Base-by-base conservation (phyloP, 2,329 filamentous ascomycete genomes). In the Pseudogymnoascus sp. region DNA sequence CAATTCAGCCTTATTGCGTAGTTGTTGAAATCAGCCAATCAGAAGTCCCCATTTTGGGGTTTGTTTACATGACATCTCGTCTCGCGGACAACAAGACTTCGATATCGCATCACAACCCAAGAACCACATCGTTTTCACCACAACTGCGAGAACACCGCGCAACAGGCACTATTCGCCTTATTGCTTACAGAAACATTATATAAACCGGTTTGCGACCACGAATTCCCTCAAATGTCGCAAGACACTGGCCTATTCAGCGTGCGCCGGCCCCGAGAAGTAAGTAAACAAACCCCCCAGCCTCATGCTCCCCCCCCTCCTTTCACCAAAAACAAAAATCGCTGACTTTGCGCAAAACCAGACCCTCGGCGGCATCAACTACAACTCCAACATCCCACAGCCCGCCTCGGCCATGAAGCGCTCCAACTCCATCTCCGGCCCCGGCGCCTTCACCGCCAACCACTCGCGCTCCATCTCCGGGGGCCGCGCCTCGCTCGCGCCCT, bases 391-490 rank as follows among this genome's bases (percentile, higher is more conserved):
- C 67, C 95, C 95, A 19, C 91, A 96, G 77, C 93, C 95, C 7
- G 84, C 90, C 29, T 97, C 93, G 42, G 91, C 92, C 42, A 88
- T 99, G 83, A 99, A 99, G 80, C 90, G 95, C 75, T 89, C 90
- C 31, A 95, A 87, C 72, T 93, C 91, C 11, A 86, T 86, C 69
- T 86, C 86, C 67, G 85, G 86, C 72, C 81, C 86, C 70, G 80
- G 80, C 64, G 85, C 83, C 53, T 88, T 84, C 71, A 86, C 86
- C 63, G 81, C 82, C 62, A 86, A 88, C 73, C 90, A 96, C 80
- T 86, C 80, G 69, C 91, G 93, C 70, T 91, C 91, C 29, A 85
- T 90, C 70, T 96, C 93, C 66, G 89, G 88, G 72, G 89, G 87
- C 73, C 86, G 90, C 71, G 89, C 96, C 74, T 93, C 93, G 70